Base-by-base conservation (phyloP, 192 early-diverging fungal genomes). In the Funneliformis mosseae region DNA sequence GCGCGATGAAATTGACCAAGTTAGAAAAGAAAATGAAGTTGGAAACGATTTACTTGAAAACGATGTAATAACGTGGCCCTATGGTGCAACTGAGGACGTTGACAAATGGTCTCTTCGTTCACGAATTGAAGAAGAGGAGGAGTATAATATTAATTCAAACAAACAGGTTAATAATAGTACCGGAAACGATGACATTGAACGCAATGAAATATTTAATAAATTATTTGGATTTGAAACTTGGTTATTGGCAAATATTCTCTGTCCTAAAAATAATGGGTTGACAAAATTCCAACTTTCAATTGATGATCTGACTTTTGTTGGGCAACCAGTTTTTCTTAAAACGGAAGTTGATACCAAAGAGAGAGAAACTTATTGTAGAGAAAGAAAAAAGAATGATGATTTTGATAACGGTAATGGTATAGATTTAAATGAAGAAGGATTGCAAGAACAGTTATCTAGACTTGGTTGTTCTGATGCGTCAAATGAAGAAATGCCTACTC, bases 271-370 rank as follows among this genome's bases (percentile, higher is more conserved):
- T 33, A 87, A 96, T 33, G 92, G 95, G 82, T 94, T 96, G 81
- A 87, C 88, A 63, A 88, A 92, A 67, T 98, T 98, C 83, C 94
- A 96, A 81, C 87, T 98, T 60, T 88, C 91, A 3, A 92, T 98
- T 10, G 94, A 97, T 83, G 91, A 94, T 61, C 79, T 97, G 71
- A 91, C 92, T 11, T 97, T 98, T 91, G 88, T 94, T 4, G 94
- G 94, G 0, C 93, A 93, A 70, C 92, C 92, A 23, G 82, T 86
- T 9, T 83, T 79, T 7, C 55, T 84, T 18, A 77, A 50, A 12
- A 82, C 81, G 2, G 68, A 69, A 16, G 76, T 80, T 84, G 90
- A 74, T 80, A 84, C 21, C 87, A 89, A 42, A 27, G 73, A 67
- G 72, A 80, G 25, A 61, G 78, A 28, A 76, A 69, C 39, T 81